phyloP scores from a whole-genome alignment of 768 basidiomycete genomes.

The Lactarius evosmus region DNA sequence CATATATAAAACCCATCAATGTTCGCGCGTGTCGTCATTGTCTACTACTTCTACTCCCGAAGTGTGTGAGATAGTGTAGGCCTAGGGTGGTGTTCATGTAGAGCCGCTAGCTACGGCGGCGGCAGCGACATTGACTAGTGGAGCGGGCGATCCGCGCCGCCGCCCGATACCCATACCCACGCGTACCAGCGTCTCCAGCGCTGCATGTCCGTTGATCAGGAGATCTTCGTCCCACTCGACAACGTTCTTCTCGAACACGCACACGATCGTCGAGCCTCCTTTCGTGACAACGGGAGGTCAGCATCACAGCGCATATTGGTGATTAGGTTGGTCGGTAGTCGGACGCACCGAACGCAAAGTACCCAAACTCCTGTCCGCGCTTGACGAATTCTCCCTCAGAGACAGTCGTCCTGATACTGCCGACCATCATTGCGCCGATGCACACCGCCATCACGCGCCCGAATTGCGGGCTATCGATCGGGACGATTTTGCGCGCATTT shows the following conservation, averaged over 20 bases:
- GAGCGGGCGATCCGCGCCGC: constrained; percentile 24
- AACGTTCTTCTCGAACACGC: constrained; percentile 80
- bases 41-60: background rate
- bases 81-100: background rate
- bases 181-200: constrained; percentile 86
- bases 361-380: constrained; percentile 88
- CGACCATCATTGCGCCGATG: constrained; percentile 94
- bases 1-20: background rate
- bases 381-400: constrained; percentile 75
- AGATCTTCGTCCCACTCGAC: constrained; percentile 93
- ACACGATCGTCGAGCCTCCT: constrained; percentile 92
- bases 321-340: background rate
- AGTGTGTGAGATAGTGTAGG: background rate
- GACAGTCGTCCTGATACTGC: constrained; percentile 85
- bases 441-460: constrained; percentile 92
- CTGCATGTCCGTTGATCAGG: constrained; percentile 74
- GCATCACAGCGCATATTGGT: background rate
- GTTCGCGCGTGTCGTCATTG: background rate
- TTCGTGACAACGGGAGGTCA: constrained; percentile 3
- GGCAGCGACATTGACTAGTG: background rate
- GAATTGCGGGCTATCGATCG: constrained; percentile 85
- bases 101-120: background rate
- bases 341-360: constrained; percentile 86
- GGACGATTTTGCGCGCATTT: constrained; percentile 89
- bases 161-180: constrained; percentile 84